Evolutionary conservation across 768 basidiomycete species (phyloP), one percentile per base, ranked within the genome.

Genomic region (Trametes cubensis): DNA sequence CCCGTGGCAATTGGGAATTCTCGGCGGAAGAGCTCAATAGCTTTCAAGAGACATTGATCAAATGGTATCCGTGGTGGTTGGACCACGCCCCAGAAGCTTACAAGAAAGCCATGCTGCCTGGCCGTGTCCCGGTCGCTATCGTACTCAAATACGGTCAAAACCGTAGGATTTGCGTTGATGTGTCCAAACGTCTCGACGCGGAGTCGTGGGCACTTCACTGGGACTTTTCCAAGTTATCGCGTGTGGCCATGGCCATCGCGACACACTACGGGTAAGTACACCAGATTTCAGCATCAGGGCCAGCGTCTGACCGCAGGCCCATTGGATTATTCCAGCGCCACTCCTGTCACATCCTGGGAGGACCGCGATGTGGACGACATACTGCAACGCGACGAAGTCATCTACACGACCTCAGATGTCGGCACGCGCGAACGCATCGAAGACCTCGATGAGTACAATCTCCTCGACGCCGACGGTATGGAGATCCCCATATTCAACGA

Each of bases 91-190:
- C 50, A 2, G 34, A 39, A n/a, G 28, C 2, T 13, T 52, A 52
- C 50, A 52, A 34, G 21, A 20, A 39, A 5, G 34, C 50, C 1
- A 17, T 52, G 8, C 34, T 39, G 20, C 18, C 30, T 15, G 50
- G 50, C 18, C 30, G 50, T 8, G 39, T 34, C 11, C 50, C 50
- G 4, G 50, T 34, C 13, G 50, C 50, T 18, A 34, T 52, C 18
- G n/a, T 34, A 8, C 15, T 52, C 15, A 52, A 52, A 34, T 52
- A 52, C 34, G 50, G 50, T 8, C 50, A 52, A 21, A 34, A 52
- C 34, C 50, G 50, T 7, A n/a, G 39, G 50, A 20, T 52, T 5
- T 52, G 50, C 34, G 20, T 17, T 8, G 15, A 18, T 4, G 5
- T 20, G 34, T 39, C 30, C 50, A 38, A 18, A 17, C 30, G 39